Evolutionary conservation across 1,139 yeast genomes (phyloP), one percentile per base, ranked within the genome.

Genomic region (Suhomyces wounanorum): DNA sequence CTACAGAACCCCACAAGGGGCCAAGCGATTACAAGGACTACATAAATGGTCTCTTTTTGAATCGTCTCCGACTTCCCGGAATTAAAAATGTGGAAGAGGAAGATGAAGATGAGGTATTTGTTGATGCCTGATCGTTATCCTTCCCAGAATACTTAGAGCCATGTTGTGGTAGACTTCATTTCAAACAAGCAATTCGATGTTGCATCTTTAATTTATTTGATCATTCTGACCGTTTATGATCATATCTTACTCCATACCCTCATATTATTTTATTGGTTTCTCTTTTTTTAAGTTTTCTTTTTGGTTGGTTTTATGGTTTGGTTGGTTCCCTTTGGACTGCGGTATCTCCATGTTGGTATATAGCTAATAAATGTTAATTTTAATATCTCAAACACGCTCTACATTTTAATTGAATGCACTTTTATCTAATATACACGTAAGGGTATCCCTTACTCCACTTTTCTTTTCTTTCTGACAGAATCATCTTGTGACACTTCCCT

Each of bases 101-200:
- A 38, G 68, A 66, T 46, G 66, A 60, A 28, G 67, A 66, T 40
- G 68, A 66, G 49, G 67, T 67, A 8, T 67, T 65, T 52, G 66
- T 67, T 36, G 71, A 65, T 55, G 63, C 66, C 14, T 67, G 53
- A 40, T 39, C 16, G n/a, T 9, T 3, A n/a, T 23, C 17, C 21
- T 13, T 16, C 18, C 17, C 10, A 13, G 14, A n/a, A 8, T 40
- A 8, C 30, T 23, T 44, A 40, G 45, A 40, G 25, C 38, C 30
- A 40, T 33, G 28, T 47, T 40, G 40, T 45, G 38, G 46, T 26
- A 44, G 40, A 41, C 40, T 41, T 47, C 51, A 44, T 37, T 44
- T 48, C 46, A 51, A 33, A 44, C 25, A 21, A 17, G 23, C 33
- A 30, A 17, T 17, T 16, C 8, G 1, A 37, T 18, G 13, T 37